Conservation (phyloP, 805 yeast genomes). For the Candida pseudoglaebosa region DNA sequence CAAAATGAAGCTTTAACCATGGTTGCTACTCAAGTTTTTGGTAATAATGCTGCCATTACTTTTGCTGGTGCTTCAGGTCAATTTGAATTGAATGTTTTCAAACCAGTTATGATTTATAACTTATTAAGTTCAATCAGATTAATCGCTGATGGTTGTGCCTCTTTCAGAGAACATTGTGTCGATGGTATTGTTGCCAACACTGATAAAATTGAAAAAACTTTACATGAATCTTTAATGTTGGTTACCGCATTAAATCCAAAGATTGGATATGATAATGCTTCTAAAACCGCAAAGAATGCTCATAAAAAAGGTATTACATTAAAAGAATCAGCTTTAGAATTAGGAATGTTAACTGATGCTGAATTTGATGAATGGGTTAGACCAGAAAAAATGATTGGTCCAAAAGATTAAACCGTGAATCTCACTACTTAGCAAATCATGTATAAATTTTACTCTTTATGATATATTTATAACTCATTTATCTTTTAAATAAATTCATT, state of each 20-base stretch:
- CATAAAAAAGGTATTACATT: slow-evolving; percentile 96
- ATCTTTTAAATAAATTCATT: too few relatives aligned
- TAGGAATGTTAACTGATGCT: slow-evolving; percentile 74
- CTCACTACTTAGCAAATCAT: too few relatives aligned
- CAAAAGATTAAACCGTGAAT: slow-evolving; percentile 45
- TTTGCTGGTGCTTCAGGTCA: slow-evolving; percentile 99
- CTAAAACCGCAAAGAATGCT: slow-evolving; percentile 97
- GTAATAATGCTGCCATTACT: slow-evolving; percentile 92
- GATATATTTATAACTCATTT: too few relatives aligned
- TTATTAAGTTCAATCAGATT: slow-evolving; percentile 83
- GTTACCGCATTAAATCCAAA: slow-evolving; percentile 98
- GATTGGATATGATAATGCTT: slow-evolving; percentile 96
- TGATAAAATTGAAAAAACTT: slow-evolving; percentile 78
- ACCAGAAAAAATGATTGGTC: slow-evolving; percentile 98
- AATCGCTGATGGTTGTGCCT: slow-evolving; percentile 81
- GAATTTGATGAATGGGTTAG: slow-evolving; percentile 96
- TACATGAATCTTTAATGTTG: slow-evolving; percentile 95
- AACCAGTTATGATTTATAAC: slow-evolving; percentile 93
- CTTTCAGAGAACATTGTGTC: slow-evolving; percentile 93
- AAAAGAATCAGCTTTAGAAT: slow-evolving; percentile 90
- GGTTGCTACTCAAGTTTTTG: slow-evolving; percentile 97
- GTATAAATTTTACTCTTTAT: too few relatives aligned
- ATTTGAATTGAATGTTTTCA: slow-evolving; percentile 96
- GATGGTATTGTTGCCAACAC: slow-evolving; percentile 89
- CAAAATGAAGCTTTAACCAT: slow-evolving; percentile 98